A percentile compares a stretch with the other conserved stretches of the same genome.
These are phyloP conservation scores for Phoma sp. DNA, from an alignment of 2,329 filamentous ascomycete genomes.

Conservation along the genomic window DNA sequence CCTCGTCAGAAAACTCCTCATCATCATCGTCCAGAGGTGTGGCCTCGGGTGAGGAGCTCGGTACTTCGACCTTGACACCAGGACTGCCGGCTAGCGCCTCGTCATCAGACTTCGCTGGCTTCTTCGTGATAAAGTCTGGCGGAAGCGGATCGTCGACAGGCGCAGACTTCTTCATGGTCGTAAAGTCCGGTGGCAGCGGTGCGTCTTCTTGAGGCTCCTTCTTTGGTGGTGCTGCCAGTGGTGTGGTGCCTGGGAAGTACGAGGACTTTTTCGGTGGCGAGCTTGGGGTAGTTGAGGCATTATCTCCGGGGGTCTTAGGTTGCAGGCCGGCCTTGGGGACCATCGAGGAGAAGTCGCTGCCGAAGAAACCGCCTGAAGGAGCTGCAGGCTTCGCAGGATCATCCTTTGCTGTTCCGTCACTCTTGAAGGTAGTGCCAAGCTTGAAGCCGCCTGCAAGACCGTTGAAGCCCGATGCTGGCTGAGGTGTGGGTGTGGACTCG, in stretches of 20 bases:
- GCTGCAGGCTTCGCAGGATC: slow-evolving; percentile 61
- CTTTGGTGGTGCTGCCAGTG: slow-evolving; percentile 45
- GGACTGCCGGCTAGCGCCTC: slow-evolving; percentile 59
- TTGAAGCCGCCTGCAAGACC: slow-evolving; percentile 63
- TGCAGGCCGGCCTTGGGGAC: slow-evolving; percentile 55
- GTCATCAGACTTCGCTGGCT: slow-evolving; percentile 39
- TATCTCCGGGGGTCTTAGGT: slow-evolving; percentile 49
- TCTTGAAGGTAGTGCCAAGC: slow-evolving; percentile 71
- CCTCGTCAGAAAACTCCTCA: slow-evolving; percentile 51
- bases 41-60: slow-evolving; percentile 44
- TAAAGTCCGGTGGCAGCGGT: slow-evolving; percentile 49
- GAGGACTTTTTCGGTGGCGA: slow-evolving; percentile 37
- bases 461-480: slow-evolving; percentile 40
- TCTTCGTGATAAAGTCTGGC: slow-evolving; percentile 43
- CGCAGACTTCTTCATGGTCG: slow-evolving; percentile 35
- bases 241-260: slow-evolving; percentile 32
- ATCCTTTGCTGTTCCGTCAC: slow-evolving; percentile 67
- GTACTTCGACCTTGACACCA: slow-evolving; percentile 52
- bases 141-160: slow-evolving; percentile 50
- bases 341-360: slow-evolving; percentile 66
- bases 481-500: slow-evolving; percentile 46
- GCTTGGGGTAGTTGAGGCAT: slow-evolving; percentile 45
- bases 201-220: slow-evolving; percentile 43
- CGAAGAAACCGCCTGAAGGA: slow-evolving; percentile 64
- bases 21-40: slow-evolving; percentile 41